Percentiles rank a stretch among this genome's conserved stretches.
Conservation (phyloP, 2,329 filamentous ascomycete species). For the Colletotrichum gloeosporioides region DNA sequence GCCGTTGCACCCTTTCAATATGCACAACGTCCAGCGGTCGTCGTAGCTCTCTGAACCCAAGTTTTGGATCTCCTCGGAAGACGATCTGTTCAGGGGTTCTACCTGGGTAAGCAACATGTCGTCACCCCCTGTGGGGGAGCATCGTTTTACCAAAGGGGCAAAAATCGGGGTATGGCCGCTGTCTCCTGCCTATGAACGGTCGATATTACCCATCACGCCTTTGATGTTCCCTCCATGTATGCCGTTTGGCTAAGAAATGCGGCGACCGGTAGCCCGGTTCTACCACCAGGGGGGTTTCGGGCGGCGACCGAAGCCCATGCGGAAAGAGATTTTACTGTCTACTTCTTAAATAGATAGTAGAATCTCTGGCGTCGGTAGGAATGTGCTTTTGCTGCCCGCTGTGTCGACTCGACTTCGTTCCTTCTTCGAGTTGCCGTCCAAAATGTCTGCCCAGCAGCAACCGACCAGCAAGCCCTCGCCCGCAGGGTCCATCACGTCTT, state of each 20-base stretch:
- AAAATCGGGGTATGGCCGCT: neutral
- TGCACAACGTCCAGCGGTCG: rapidly evolving
- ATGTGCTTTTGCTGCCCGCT: neutral
- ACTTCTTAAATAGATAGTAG: neutral
- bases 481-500: constrained; percentile 9
- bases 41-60: neutral
- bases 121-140: neutral
- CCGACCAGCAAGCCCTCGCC: neutral
- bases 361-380: neutral
- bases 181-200: neutral
- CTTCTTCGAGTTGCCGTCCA: neutral
- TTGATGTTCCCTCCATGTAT: neutral
- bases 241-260: neutral
- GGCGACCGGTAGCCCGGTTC: neutral
- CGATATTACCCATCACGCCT: neutral
- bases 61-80: neutral
- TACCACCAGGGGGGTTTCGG: neutral
- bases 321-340: neutral
- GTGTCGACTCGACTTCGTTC: neutral
- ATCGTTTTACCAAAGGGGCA: neutral
- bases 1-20: rapidly evolving
- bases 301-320: neutral
- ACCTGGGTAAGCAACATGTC: neutral
- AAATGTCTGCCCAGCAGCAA: constrained; percentile 8
- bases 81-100: neutral